Base-by-base conservation (phyloP, 108 stramenopile genomes). In the Cyclotella atomus region DNA sequence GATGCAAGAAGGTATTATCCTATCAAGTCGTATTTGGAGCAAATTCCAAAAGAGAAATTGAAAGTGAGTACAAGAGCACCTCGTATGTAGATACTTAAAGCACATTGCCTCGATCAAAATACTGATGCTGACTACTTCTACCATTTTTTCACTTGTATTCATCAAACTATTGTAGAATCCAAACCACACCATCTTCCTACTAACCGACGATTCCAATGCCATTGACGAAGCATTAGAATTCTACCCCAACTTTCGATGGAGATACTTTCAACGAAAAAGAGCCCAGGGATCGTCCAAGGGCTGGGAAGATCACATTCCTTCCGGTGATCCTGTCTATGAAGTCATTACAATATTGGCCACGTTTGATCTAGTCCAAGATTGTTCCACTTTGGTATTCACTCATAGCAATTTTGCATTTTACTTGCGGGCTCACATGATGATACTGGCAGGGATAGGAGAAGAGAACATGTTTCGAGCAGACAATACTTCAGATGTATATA, bases 221-320 rank as follows among this genome's bases (percentile, higher is more conserved):
- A 64, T 72, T 38, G 71, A 73, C 17, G 76, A 77, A 77, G 76
- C 76, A 1, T 52, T 71, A 44, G 71, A 72, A 28, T 72, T 77
- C 44, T 59, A 44, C 53, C 64, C 71, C 3, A 20, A 56, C 27
- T 47, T 73, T n/a, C 27, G 56, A 2, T 77, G 76, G 76, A 46
- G 23, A 25, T 72, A 77, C 65, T 55, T 72, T n/a, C 15, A 73
- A 28, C 34, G 70, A 10, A 21, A 71, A 12, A 71, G 71, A 34
- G 60, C 63, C 19, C 65, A 34, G 9, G 71, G 62, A 35, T 65
- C 23, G 44, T 59, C 29, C 21, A 32, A 41, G 29, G 79, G 75
- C 0, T 70, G 75, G 74, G 68, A 76, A 63, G 41, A 63, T 63
- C 68, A 70, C 14, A 70, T 63, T 24, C 80, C 80, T 41, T 71